Conservation (phyloP, 306 rosid species). For the Myrica gale region DNA sequence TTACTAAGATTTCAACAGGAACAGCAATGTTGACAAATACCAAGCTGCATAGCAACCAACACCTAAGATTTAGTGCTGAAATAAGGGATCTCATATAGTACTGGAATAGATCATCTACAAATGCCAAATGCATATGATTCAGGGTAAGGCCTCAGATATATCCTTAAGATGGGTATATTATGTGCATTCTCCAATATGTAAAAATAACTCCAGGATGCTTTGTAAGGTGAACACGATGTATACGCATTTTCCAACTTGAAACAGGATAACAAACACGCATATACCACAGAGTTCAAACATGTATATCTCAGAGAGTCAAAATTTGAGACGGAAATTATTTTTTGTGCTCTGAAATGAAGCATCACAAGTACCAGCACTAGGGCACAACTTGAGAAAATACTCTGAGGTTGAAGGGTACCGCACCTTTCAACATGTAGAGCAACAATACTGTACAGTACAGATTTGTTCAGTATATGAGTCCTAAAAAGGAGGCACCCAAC, state of each 20-base stretch:
- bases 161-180: neutral
- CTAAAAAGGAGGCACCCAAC: neutral
- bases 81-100: neutral
- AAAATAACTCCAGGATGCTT: neutral
- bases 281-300: neutral
- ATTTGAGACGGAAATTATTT: neutral
- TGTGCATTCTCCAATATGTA: neutral
- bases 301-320: neutral
- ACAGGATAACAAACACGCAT: neutral
- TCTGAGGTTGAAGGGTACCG: neutral
- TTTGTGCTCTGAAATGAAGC: neutral
- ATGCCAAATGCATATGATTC: neutral
- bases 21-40: neutral
- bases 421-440: neutral
- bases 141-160: neutral
- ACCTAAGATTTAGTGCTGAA: neutral
- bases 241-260: neutral
- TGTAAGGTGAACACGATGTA: neutral
- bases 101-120: neutral
- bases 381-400: neutral
- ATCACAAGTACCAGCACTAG: neutral
- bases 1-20: conserved; percentile 10
- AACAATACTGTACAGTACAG: neutral
- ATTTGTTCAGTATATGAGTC: neutral
- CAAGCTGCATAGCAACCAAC: neutral